Base-by-base conservation (phyloP, 257 asterid species). In the Oldenlandia corymbosa region DNA sequence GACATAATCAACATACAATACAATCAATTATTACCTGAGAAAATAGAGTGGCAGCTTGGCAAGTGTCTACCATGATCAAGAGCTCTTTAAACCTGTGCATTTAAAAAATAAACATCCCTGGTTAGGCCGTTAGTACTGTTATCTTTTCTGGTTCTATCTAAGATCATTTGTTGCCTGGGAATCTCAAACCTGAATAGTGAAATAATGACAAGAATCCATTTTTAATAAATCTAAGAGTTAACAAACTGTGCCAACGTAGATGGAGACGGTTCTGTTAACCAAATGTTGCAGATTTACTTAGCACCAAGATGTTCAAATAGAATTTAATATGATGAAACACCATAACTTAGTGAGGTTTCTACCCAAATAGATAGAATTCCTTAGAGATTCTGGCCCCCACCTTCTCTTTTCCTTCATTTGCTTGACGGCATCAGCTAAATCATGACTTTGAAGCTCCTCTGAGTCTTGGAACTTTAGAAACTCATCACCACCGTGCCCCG, bases 31-130 rank as follows among this genome's bases (percentile, higher is more conserved):
- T 70, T 71, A 90, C 99, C 86, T 93, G 97, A 73, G 88, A 82
- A 81, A 90, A 93, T 47, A 87, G 94, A 41, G 99, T 93, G 70
- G 97, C 97, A n/a, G 99, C 99, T 80, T 90, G 99, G 80, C 99
- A 90, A 70, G 99, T 93, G 74, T 93, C 99, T 53, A 90, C 97
- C 99, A 93, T 90, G 64, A 93, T 93, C 76, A 93, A 72, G 80
- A 93, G 84, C 84, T 90, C 99, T 87, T 93, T 90, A 71, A 93
- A 93, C 81, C 97, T 90, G 84, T 59, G 76, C 43, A 70, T 63
- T 27, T 45, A 73, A 23, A 67, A 65, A 11, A 80, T 42, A 64
- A 72, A 62, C 52, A 64, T 70, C 62, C 68, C 41, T 21, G 23
- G 45, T 54, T 48, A 36, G 42, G 30, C 13, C 23, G 28, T 24